These are phyloP conservation scores for Arthrobotrys musiformis DNA, from an alignment of 2,329 filamentous ascomycete genomes.

Conservation along the genomic window DNA sequence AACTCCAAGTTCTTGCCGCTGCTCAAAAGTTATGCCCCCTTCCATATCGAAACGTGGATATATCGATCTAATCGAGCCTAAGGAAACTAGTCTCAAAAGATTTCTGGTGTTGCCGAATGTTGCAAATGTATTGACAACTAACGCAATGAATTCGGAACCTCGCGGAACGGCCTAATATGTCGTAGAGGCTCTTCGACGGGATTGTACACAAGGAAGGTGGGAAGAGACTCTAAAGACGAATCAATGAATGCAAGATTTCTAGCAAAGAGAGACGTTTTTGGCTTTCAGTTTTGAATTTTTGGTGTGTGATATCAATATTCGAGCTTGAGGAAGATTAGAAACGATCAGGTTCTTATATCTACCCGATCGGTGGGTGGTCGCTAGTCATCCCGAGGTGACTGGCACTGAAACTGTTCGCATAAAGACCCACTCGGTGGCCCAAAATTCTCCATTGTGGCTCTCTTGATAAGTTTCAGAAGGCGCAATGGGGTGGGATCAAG, in stretches of 20 bases:
- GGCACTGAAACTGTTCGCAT: slow-evolving; percentile 17
- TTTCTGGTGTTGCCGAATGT: background rate
- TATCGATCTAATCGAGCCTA: background rate
- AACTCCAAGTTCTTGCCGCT: slow-evolving; percentile 3
- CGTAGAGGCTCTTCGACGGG: background rate
- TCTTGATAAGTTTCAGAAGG: slow-evolving; percentile 24
- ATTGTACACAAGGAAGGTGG: background rate
- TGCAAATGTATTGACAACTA: background rate
- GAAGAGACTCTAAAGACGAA: background rate
- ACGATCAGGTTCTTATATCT: slow-evolving; percentile 25
- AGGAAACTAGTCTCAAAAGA: background rate
- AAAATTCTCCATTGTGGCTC: slow-evolving; percentile 18
- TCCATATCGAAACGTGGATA: slow-evolving; percentile 11
- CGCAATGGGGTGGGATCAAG: slow-evolving; percentile 38
- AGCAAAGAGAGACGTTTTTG: slow-evolving; percentile 3
- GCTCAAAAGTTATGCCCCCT: slow-evolving; percentile 15
- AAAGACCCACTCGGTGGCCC: background rate
- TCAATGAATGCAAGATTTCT: too few species aligned
- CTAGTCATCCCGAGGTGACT: slow-evolving; percentile 21
- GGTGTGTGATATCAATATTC: background rate
- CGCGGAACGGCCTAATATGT: background rate
- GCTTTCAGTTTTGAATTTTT: slow-evolving; percentile 6
- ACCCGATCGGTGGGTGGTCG: slow-evolving; percentile 17
- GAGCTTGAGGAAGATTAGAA: background rate
- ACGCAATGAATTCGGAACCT: background rate